A percentile compares a stretch with the other conserved stretches of the same genome.
Evolutionary conservation across 106 monocot genomes (phyloP).

Genomic region (Hemerocallis citrina): DNA sequence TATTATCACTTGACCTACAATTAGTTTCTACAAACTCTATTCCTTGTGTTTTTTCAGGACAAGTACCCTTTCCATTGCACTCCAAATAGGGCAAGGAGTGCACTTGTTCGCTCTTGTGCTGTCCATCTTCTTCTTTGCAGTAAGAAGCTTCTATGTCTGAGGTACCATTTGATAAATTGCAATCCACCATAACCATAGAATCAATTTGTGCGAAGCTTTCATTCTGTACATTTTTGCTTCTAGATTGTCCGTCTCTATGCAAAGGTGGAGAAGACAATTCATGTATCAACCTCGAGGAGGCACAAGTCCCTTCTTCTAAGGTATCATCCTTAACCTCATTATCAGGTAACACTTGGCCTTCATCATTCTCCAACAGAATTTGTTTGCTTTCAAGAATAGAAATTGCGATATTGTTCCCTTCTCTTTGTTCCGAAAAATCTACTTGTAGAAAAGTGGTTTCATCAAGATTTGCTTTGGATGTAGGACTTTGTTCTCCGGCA

Average conservation of each 20-base stretch:
- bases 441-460: conserved; percentile 19
- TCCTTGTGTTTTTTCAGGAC: conserved; percentile 1
- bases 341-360: conserved; percentile 2
- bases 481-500: conserved; percentile 33
- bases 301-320: conserved; percentile 4
- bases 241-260: conserved; percentile 9
- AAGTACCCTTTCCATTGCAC: conserved; percentile 10
- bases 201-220: conserved; percentile 11
- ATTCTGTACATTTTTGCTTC: conserved; percentile 4
- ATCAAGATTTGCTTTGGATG: conserved; percentile 24
- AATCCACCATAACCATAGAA: conserved; percentile 3
- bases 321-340: background rate
- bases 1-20: conserved; percentile 10
- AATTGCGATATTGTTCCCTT: conserved; percentile 11
- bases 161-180: conserved; percentile 3
- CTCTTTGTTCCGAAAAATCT: conserved; percentile 19
- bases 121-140: conserved; percentile 7
- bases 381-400: conserved; percentile 10
- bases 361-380: conserved; percentile 16
- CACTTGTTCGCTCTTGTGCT: background rate
- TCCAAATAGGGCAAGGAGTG: conserved; percentile 2
- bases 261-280: background rate
- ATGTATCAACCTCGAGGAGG: background rate
- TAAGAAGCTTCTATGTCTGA: conserved; percentile 5
- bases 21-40: background rate